Evolutionary conservation across 1,139 yeast species (phyloP).

Genomic region (Saccharomycopsis hybrid): DNA sequence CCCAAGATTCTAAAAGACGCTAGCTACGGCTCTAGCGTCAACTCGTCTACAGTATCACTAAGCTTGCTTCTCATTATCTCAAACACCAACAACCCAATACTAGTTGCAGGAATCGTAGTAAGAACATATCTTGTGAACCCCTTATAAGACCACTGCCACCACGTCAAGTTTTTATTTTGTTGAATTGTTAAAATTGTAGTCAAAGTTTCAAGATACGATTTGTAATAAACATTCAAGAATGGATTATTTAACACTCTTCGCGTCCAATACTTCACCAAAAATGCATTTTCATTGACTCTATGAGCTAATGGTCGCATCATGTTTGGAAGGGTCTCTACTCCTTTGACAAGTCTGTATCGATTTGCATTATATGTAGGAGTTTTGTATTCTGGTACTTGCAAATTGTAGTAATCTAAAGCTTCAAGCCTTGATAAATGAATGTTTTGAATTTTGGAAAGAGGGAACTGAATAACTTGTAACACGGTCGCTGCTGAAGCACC

Average conservation of each 20-base stretch:
- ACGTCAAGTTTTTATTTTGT: constrained; percentile 45
- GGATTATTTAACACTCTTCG: constrained; percentile 23
- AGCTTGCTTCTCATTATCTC: constrained; percentile 64
- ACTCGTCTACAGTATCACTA: constrained; percentile 4
- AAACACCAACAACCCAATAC: constrained; percentile 76
- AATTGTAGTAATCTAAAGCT: constrained; percentile 63
- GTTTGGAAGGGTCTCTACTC: constrained; percentile 21
- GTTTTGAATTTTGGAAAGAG: constrained; percentile 72
- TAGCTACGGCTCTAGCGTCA: background rate
- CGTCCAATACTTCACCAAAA: constrained; percentile 18
- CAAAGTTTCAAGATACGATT: constrained; percentile 69
- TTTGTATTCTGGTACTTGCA: constrained; percentile 29
- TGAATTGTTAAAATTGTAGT: constrained; percentile 51
- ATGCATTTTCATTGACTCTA: constrained; percentile 12
- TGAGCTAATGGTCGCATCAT: constrained; percentile 1
- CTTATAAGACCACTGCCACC: constrained; percentile 66
- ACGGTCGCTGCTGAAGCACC: constrained; percentile 85
- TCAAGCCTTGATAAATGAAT: constrained; percentile 75
- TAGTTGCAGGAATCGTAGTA: constrained; percentile 79
- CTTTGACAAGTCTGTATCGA: constrained; percentile 22
- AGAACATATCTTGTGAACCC: constrained; percentile 72
- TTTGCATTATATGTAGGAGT: constrained; percentile 12
- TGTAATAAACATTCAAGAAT: constrained; percentile 37
- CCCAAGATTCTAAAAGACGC: no score
- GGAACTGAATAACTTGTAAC: constrained; percentile 74